Base-by-base conservation (phyloP, 306 rosid species). In the Corylus avellana region DNA sequence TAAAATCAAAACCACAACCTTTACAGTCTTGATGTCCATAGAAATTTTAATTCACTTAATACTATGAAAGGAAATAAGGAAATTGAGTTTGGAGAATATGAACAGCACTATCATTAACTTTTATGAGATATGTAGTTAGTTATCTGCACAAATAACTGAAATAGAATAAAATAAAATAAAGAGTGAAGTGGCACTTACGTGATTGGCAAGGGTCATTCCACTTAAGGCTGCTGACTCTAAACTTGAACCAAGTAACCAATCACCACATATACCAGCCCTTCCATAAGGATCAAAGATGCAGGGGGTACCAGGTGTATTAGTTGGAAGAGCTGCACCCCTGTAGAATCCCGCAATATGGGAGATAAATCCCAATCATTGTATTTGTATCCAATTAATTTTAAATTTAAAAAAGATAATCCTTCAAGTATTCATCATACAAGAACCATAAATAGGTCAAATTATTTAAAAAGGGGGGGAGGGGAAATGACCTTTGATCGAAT, bases 261-360 rank as follows among this genome's bases (percentile, higher is more conserved):
- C 98, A 73, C 98, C 97, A 32, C 97, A 94, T 73, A 92, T 90
- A 67, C 98, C 98, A 37, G 97, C 95, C 79, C 98, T 84, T 82
- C 97, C 97, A 0, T 54, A 81, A 64, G 95, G 97, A 81, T 94
- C 97, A 85, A 94, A 94, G 84, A 94, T 94, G 80, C 92, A 94
- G 50, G 98, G 97, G 77, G 91, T 58, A 72, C 88, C 86, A 4
- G 92, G 98, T 51, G 93, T 84, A 71, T 94, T 94, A 14, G 92
- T 90, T 50, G 98, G 97, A 79, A 94, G 97, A 78, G 93, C 97
- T 22, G 97, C 97, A 81, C 95, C 98, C 98, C 98, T 94, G 92
- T 84, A 83, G 70, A 46, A 84, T 0, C 42, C 81, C 78, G 47
- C 35, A 75, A 80, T 17, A n/a, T 8, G 1, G 51, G 1, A 50